A percentile compares a stretch with the other conserved stretches of the same genome.
These are phyloP conservation scores for Apiotrichum laibachii DNA, from an alignment of 1,284 basidiomycete genomes.

Conservation along the genomic window DNA sequence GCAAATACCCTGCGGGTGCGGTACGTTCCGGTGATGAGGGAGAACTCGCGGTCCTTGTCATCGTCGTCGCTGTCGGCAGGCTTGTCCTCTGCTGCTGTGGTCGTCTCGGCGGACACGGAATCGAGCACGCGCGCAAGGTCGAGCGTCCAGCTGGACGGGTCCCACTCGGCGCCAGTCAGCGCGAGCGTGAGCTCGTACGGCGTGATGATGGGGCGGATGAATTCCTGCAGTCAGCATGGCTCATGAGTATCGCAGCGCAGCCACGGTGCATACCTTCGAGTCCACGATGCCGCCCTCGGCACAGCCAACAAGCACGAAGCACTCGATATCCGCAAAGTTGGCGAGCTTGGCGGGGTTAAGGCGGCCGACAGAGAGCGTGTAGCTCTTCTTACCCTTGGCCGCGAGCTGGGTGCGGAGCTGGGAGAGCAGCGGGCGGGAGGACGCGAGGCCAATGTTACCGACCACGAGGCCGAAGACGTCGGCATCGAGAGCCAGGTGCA, in stretches of 20 bases:
- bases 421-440: constrained; percentile 73
- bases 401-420: constrained; percentile 68
- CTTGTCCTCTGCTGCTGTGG: constrained; percentile 9
- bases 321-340: constrained; percentile 95
- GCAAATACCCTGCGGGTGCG: constrained; percentile 56
- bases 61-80: constrained; percentile 22
- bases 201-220: constrained; percentile 84
- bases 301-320: constrained; percentile 92
- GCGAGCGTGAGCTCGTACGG: constrained; percentile 90
- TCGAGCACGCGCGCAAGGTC: constrained; percentile 42
- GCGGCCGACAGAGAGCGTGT: constrained; percentile 94
- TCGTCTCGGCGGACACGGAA: constrained; percentile 27
- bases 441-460: constrained; percentile 84
- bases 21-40: constrained; percentile 81
- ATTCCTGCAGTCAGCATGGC: constrained; percentile 61
- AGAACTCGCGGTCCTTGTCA: constrained; percentile 73
- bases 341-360: constrained; percentile 92
- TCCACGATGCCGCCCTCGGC: constrained; percentile 89
- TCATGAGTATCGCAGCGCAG: no score
- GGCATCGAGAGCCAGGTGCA: constrained; percentile 86
- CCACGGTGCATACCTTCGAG: constrained; percentile 59
- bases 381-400: constrained; percentile 75
- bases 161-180: constrained; percentile 69
- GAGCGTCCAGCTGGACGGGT: constrained; percentile 60
- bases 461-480: constrained; percentile 95